Evolutionary conservation across 2,329 filamentous ascomycete genomes (phyloP).

Genomic region (Cryphonectria naterciae): DNA sequence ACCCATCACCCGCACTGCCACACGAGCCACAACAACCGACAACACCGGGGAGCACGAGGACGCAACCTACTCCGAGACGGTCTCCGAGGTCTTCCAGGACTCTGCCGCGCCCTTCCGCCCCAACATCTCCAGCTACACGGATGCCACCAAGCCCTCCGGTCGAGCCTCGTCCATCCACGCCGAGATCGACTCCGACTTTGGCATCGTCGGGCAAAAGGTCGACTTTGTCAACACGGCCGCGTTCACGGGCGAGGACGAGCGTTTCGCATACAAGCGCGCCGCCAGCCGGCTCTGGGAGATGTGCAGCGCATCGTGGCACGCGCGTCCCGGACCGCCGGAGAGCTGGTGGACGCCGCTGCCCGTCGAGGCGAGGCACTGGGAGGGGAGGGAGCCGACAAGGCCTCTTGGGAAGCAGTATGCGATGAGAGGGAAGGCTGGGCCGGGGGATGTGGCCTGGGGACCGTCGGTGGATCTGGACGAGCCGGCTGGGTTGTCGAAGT

Average conservation of each 20-base stretch:
- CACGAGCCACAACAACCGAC: conserved; percentile 46
- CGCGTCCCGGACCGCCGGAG: conserved; percentile 50
- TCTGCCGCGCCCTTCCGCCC: conserved; percentile 76
- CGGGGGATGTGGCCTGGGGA: conserved; percentile 46
- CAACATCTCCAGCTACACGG: conserved; percentile 69
- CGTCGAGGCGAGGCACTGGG: conserved; percentile 56
- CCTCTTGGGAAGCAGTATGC: conserved; percentile 30
- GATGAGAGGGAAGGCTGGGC: not conserved
- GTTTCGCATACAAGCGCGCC: conserved; percentile 80
- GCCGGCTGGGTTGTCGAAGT: conserved; percentile 46
- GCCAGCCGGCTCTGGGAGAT: conserved; percentile 82
- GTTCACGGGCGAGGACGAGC: conserved; percentile 80
- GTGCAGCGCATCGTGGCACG: conserved; percentile 74
- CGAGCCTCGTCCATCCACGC: conserved; percentile 54
- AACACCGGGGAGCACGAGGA: conserved; percentile 42
- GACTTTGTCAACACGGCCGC: conserved; percentile 69
- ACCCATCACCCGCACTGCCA: conserved; percentile 34
- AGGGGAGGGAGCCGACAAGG: conserved; percentile 32
- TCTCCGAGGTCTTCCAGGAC: conserved; percentile 79
- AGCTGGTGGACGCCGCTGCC: conserved; percentile 73
- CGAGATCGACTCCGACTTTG: conserved; percentile 62
- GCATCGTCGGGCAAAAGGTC: conserved; percentile 43
- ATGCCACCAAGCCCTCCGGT: conserved; percentile 35
- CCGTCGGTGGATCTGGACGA: conserved; percentile 47
- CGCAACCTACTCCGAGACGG: conserved; percentile 66